Conservation (phyloP, 495 filamentous ascomycete species). For the Immersiella caudata region DNA sequence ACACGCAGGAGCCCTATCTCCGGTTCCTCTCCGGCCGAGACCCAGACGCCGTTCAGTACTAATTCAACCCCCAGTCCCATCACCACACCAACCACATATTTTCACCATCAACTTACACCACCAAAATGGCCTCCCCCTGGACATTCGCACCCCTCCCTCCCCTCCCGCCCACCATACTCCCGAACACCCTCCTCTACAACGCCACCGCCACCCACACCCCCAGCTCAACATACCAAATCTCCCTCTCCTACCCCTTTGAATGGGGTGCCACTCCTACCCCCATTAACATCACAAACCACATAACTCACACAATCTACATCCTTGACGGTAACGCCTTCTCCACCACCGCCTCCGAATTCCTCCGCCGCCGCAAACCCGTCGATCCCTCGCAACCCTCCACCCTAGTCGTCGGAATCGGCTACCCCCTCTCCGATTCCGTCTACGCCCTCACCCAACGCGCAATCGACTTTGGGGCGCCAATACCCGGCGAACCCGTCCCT, state of each 20-base stretch:
- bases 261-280: slow-evolving; percentile 13
- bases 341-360: slow-evolving; percentile 24
- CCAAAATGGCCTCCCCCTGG: slow-evolving; percentile 15
- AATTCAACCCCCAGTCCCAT: no score
- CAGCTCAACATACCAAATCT: slow-evolving; percentile 25
- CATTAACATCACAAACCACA: slow-evolving; percentile 11
- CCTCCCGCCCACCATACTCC: slow-evolving; percentile 16
- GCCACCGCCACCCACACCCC: slow-evolving; percentile 14
- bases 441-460: slow-evolving; percentile 20
- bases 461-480: slow-evolving; percentile 24
- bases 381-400: slow-evolving; percentile 23
- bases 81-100: no score
- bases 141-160: slow-evolving; percentile 21
- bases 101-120: not conserved
- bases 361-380: slow-evolving; percentile 26
- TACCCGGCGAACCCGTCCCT: slow-evolving; percentile 15
- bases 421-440: slow-evolving; percentile 26
- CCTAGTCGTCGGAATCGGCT: slow-evolving; percentile 29
- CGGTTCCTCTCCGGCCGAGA: no score
- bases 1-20: no score
- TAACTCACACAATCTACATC: slow-evolving; percentile 20
- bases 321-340: slow-evolving; percentile 29
- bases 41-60: no score
- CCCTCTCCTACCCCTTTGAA: slow-evolving; percentile 24
- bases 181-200: slow-evolving; percentile 24